phyloP scores from a whole-genome alignment of 2,329 filamentous ascomycete genomes.

The Ceratocystis alfenasii region DNA sequence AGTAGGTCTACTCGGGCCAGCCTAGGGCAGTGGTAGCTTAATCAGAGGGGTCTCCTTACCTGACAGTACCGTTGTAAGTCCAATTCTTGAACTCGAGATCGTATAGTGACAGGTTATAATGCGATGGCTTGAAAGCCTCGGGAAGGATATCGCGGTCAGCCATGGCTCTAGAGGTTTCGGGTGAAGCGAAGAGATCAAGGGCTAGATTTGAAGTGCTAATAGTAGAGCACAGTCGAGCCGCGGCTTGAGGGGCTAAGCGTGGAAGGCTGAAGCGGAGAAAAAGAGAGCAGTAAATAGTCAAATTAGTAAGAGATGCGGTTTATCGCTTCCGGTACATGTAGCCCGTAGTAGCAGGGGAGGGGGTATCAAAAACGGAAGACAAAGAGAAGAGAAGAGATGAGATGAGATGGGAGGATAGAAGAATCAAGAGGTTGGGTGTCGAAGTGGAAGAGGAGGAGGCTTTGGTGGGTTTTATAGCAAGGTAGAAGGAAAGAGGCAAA shows the following conservation, averaged over 20 bases:
- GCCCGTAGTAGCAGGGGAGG: not conserved
- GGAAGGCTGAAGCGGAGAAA: constrained; percentile 8
- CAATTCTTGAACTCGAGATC: constrained; percentile 64
- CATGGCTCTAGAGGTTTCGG: constrained; percentile 32
- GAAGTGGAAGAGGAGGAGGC: not conserved
- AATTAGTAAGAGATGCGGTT: not conserved
- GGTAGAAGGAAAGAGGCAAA: not conserved
- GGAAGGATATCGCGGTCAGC: constrained; percentile 52
- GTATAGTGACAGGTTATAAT: constrained; percentile 74
- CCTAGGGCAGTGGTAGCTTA: not conserved
- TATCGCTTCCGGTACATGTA: not conserved
- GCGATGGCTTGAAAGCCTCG: constrained; percentile 59
- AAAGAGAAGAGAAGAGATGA: not conserved
- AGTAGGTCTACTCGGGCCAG: not conserved
- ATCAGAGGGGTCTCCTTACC: constrained; percentile 31
- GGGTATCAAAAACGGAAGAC: not conserved
- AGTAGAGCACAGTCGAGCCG: constrained; percentile 24
- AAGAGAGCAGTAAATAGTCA: not conserved
- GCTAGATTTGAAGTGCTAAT: constrained; percentile 25
- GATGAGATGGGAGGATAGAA: not conserved
- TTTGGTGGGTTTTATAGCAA: constrained; percentile 3
- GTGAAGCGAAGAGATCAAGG: constrained; percentile 22
- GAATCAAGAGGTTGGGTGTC: not conserved
- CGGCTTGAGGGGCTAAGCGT: constrained; percentile 18
- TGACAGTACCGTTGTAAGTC: constrained; percentile 73